Evolutionary conservation across 2,329 filamentous ascomycete species (phyloP).

Genomic region (Xylaria arbuscula): DNA sequence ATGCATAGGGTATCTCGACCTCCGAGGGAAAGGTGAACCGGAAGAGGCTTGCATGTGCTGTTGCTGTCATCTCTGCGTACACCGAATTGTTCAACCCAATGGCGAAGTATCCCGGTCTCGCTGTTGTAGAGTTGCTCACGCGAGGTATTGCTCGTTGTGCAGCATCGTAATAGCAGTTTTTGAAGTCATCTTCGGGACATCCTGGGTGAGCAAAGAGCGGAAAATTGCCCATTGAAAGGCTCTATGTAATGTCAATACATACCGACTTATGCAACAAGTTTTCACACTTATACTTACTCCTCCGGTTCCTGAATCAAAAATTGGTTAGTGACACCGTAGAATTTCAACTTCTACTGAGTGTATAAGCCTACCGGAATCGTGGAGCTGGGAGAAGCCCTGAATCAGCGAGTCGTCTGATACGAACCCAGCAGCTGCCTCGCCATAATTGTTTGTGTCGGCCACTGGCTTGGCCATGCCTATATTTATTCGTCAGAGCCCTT

Average conservation of each 20-base stretch:
- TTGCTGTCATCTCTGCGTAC: slow-evolving; percentile 70
- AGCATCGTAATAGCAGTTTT: slow-evolving; percentile 63
- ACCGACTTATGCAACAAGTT: background rate
- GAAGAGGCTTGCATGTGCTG: slow-evolving; percentile 68
- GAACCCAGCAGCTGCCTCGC: slow-evolving; percentile 49
- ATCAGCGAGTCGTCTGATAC: slow-evolving; percentile 50
- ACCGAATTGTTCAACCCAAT: slow-evolving; percentile 67
- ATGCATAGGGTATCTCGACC: slow-evolving; percentile 38
- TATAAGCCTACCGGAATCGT: slow-evolving; percentile 48
- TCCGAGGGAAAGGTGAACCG: slow-evolving; percentile 65
- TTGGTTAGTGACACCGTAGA: slow-evolving; percentile 9
- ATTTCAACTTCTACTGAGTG: background rate
- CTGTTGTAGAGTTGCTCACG: slow-evolving; percentile 61
- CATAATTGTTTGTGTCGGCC: slow-evolving; percentile 46
- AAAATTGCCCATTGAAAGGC: slow-evolving; percentile 64
- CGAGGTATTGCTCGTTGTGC: slow-evolving; percentile 60
- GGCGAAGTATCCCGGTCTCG: slow-evolving; percentile 69
- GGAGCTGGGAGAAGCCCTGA: slow-evolving; percentile 50
- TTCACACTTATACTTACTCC: slow-evolving; percentile 43
- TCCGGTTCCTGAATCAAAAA: slow-evolving; percentile 46
- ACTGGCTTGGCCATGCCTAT: slow-evolving; percentile 52
- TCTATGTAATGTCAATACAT: slow-evolving; percentile 42
- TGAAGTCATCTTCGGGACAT: slow-evolving; percentile 59
- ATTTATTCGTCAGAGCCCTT: slow-evolving; percentile 27
- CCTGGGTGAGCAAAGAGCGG: slow-evolving; percentile 63